Evolutionary conservation across 352 stramenopile genomes (phyloP).

Genomic region (Phytophthora sp.): DNA sequence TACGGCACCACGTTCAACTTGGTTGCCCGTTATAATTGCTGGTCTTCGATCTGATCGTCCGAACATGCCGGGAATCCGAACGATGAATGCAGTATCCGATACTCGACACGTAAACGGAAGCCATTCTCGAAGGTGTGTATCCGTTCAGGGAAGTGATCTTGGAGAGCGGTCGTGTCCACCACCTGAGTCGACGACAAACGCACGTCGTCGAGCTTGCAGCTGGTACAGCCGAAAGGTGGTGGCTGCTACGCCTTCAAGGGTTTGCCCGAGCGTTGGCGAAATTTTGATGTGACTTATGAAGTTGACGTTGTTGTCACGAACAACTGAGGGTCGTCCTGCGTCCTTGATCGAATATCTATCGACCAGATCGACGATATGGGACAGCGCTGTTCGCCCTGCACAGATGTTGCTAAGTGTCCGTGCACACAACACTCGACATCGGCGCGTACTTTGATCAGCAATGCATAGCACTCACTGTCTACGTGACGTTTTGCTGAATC

Average conservation of each 20-base stretch:
- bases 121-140: conserved; percentile 1
- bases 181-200: conserved; percentile 21
- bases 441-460: too few relatives aligned
- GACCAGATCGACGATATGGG: conserved; percentile 8
- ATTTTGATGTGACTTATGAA: conserved; percentile 7
- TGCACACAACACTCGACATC: conserved; percentile 21
- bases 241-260: conserved; percentile 18
- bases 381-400: conserved; percentile 8
- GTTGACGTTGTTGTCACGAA: too few relatives aligned
- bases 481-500: too few relatives aligned
- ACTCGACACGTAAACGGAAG: too few relatives aligned
- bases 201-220: conserved; percentile 10
- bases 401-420: conserved; percentile 22
- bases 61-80: conserved; percentile 8
- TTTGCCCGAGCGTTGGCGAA: conserved; percentile 11
- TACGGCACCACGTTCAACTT: conserved; percentile 10
- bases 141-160: conserved; percentile 4
- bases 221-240: conserved; percentile 28
- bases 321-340: too few relatives aligned
- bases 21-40: too few relatives aligned
- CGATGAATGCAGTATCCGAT: background rate
- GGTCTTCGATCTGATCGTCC: conserved; percentile 33
- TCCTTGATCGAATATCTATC: background rate
- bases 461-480: too few relatives aligned
- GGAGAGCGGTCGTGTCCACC: conserved; percentile 7